Base-by-base conservation (phyloP, 139 green algal species). In the Micractinium conductrix region DNA sequence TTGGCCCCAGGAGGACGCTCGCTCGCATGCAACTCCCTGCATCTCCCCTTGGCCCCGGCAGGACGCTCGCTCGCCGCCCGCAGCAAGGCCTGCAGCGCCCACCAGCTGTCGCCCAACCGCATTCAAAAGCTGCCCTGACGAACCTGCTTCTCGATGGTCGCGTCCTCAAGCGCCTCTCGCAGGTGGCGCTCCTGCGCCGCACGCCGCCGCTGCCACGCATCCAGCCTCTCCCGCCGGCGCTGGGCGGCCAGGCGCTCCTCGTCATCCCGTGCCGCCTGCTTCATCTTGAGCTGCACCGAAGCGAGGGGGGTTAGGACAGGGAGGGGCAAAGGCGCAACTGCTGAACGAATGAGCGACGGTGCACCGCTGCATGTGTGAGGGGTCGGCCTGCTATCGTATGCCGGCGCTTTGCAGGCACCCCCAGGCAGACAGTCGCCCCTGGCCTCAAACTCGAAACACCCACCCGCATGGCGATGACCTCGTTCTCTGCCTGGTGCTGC, bases 401-500 rank as follows among this genome's bases (percentile, higher is more conserved):
- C n/a, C n/a, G n/a, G n/a, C n/a, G n/a, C n/a, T n/a, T n/a, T n/a
- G n/a, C n/a, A n/a, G n/a, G n/a, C n/a, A n/a, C n/a, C n/a, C n/a
- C n/a, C n/a, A n/a, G n/a, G n/a, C n/a, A n/a, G n/a, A n/a, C n/a
- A n/a, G n/a, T n/a, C n/a, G n/a, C n/a, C n/a, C n/a, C n/a, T n/a
- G n/a, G n/a, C n/a, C n/a, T n/a, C n/a, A n/a, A n/a, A n/a, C n/a
- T n/a, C n/a, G n/a, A n/a, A n/a, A n/a, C 6, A 0, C 76, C 22
- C 58, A 82, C 76, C 58, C 78, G 60, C 78, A 83, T 75, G 42
- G 78, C 78, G 30, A 83, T 83, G 78, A 83, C 7, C 38, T 60
- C 62, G 42, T 83, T 33, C 78, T 83, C 78, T 42, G 30, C 26
- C 42, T 62, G 60, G 42, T 62, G 78, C 60, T 83, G 37, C 30